phyloP scores from a whole-genome alignment of 2,329 filamentous ascomycete species.

The Aspergillus neotritici region DNA sequence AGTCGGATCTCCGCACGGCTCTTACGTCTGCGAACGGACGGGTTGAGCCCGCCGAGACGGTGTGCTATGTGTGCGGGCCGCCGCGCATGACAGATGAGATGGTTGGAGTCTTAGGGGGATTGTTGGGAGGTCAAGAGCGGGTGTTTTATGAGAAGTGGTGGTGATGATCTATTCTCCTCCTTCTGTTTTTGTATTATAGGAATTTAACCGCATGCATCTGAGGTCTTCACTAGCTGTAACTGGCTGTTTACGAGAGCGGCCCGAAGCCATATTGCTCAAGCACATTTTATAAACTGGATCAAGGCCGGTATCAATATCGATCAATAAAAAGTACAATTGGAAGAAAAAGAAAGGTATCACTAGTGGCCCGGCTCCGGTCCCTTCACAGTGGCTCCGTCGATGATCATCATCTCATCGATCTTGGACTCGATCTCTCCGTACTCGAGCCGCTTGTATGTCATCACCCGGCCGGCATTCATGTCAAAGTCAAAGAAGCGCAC shows the following conservation, averaged over 20 bases:
- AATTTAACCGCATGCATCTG: too few relatives aligned
- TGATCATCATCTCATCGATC: conserved; percentile 57
- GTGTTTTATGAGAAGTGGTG: conserved; percentile 62
- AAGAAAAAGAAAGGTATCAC: background rate
- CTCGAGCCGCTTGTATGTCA: conserved; percentile 88
- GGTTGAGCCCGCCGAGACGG: conserved; percentile 30
- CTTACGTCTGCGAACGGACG: conserved; percentile 26
- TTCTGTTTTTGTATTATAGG: background rate
- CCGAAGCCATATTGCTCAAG: too few relatives aligned
- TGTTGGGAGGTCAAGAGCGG: conserved; percentile 40
- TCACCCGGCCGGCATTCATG: conserved; percentile 80
- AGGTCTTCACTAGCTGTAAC: too few relatives aligned
- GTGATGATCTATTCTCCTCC: conserved; percentile 31
- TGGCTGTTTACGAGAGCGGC: background rate
- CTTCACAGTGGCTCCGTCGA: conserved; percentile 53
- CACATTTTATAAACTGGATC: too few relatives aligned
- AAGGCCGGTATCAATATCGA: background rate
- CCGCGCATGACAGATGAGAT: conserved; percentile 64
- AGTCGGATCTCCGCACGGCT: conserved; percentile 32
- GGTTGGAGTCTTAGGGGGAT: conserved; percentile 38
- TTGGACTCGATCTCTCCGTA: conserved; percentile 49
- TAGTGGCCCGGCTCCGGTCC: conserved; percentile 14
- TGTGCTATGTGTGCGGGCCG: conserved; percentile 64
- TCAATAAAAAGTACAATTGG: background rate
- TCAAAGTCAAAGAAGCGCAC: conserved; percentile 90